Evolutionary conservation across 1,284 basidiomycete species (phyloP), one percentile per base, ranked within the genome.

Genomic region (Acaromyces ingoldii): DNA sequence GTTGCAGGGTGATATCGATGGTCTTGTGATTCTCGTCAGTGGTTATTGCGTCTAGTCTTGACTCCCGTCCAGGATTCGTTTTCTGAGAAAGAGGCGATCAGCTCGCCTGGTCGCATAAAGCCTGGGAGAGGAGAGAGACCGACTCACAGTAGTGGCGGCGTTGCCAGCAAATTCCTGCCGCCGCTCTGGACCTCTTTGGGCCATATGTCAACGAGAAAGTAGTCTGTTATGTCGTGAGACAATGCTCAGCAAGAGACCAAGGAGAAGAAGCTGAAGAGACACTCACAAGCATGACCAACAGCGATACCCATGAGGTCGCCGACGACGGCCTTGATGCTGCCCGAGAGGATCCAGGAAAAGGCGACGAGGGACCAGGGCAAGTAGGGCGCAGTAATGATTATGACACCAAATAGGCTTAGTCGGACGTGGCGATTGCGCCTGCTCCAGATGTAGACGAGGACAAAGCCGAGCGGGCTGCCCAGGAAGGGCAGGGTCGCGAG

Each of bases 391-490:
- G 89, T 88, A 71, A 98, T 90, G 3, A 89, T 92, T 63, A 98
- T 81, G 26, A 97, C 80, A 2, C 95, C 93, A 67, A 98, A 95
- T 24, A 98, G 81, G 4, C 89, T 91, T 59, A 98, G 88, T n/a
- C 90, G 88, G 4, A 91, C 88, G 26, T 87, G 85, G 1, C 92
- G 89, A 74, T 97, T 95, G 13, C 91, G 81, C 44, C 95, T 80
- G 6, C 91, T 90, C 93, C 95, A 98, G 55, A 98, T 81, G 76
- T 98, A 98, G 43, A 96, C 93, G 2, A 95, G 86, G 2, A 93
- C 87, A 53, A 66, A 69, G 2, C 57, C 58, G 19, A 67, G 41
- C 4, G 63, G 58, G 2, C 50, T 54, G 7, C 56, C 62, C n/a
- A 67, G 31, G 49, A 66, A 66, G 11, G 54, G 61, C 39, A 67